Evolutionary conservation across 2,329 filamentous ascomycete species (phyloP), one percentile per base, ranked within the genome.

Genomic region (Colletotrichum sp.): DNA sequence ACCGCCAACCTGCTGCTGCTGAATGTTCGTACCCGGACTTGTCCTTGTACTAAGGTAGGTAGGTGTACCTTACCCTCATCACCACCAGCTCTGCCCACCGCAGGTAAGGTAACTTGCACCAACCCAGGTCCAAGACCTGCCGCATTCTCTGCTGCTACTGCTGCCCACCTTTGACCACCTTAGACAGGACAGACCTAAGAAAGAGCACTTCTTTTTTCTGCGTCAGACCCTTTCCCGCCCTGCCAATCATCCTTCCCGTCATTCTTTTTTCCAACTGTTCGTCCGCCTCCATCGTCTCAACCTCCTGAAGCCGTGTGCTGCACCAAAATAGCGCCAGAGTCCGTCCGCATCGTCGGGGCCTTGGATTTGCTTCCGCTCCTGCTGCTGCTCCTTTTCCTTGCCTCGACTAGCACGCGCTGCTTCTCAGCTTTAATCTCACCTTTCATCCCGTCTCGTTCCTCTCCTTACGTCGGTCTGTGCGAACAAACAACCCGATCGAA

Each of bases 201-300:
- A 26, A 39, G 15, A 52, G 18, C 57, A 59, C 22, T 48, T 60
- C 26, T 60, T 44, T 67, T 57, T 22, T 34, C 55, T 71, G 71
- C 67, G 72, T 75, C 72, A 75, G 71, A 68, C 75, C 71, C 72
- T 71, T 71, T 55, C 52, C 52, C 66, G 72, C 32, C 62, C 75
- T 76, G 67, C 75, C 75, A 76, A 76, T 75, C 72, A 76, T 68
- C 66, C 66, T 75, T 75, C 67, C 72, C 72, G 36, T 71, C 72
- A 12, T 64, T 74, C 68, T 62, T 39, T 39, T 64, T 32, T 13
- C 44, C 70, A 73, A 52, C 65, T 59, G 70, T 69, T 28, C 71
- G 44, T 68, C 69, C 26, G 26, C 48, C 36, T 63, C 57, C 71
- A 28, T 76, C 70, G 59, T 76, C 74, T 76, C 65, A 76, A 74